Conservation (phyloP, 106 monocot species). For the Posidonia australis region DNA sequence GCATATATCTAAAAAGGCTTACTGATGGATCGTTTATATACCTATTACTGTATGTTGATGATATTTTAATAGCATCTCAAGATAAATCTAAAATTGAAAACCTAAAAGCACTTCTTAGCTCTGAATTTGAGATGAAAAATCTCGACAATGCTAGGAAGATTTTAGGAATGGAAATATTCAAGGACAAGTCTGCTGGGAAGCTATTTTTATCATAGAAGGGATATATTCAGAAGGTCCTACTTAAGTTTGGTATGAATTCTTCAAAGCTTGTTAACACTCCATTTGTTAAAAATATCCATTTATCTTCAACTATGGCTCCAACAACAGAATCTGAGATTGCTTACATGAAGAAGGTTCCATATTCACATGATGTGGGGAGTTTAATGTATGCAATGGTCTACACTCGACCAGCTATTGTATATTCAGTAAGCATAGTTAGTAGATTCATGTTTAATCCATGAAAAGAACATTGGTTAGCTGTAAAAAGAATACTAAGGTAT, state of each 20-base stretch:
- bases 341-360: neutral
- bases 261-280: neutral
- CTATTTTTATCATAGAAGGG: neutral
- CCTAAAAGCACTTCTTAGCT: neutral
- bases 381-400: no score
- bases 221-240: neutral
- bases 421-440: neutral
- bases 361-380: neutral
- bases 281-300: neutral
- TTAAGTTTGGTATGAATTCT: neutral
- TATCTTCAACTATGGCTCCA: neutral
- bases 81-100: neutral
- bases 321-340: neutral
- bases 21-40: no score
- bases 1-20: neutral
- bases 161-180: no score
- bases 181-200: no score
- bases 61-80: neutral
- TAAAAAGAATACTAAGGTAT: no score
- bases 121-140: neutral
- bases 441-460: neutral
- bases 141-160: neutral
- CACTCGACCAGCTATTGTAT: neutral
- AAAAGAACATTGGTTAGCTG: neutral
- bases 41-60: constrained; percentile 3